Evolutionary conservation across 78 protist genomes (phyloP).

Genomic region (Emiliania huxleyi): DNA sequence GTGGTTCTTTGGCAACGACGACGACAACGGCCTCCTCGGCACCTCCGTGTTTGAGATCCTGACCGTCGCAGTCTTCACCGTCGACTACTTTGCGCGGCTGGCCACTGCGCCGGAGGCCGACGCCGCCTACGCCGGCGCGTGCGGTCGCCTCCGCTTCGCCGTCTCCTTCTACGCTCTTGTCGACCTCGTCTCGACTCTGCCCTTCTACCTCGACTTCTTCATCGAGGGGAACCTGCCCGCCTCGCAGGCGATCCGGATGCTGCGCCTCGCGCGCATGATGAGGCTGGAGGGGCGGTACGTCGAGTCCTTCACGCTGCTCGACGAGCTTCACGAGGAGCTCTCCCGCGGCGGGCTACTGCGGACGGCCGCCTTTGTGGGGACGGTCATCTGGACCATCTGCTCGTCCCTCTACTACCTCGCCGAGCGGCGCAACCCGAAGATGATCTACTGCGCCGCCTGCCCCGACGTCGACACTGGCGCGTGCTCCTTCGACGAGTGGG

Average conservation of each 20-base stretch:
- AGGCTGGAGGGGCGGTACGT: neutral
- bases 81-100: neutral
- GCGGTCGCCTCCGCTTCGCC: neutral
- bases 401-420: neutral
- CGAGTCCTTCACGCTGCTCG: neutral
- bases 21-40: neutral
- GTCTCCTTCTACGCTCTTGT: neutral
- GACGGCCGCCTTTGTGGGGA: neutral
- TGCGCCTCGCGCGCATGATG: neutral
- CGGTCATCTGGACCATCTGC: neutral
- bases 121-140: neutral
- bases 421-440: neutral
- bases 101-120: neutral
- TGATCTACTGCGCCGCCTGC: neutral
- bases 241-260: neutral
- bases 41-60: neutral
- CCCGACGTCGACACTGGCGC: neutral
- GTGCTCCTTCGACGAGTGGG: neutral
- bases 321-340: neutral
- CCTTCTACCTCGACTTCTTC: conserved; percentile 19
- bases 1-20: neutral
- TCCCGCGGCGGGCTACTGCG: neutral
- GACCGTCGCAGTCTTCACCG: neutral
- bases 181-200: neutral
- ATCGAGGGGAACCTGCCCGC: neutral